phyloP scores from a whole-genome alignment of 2,329 filamentous ascomycete species.

The Alternaria consortialis region DNA sequence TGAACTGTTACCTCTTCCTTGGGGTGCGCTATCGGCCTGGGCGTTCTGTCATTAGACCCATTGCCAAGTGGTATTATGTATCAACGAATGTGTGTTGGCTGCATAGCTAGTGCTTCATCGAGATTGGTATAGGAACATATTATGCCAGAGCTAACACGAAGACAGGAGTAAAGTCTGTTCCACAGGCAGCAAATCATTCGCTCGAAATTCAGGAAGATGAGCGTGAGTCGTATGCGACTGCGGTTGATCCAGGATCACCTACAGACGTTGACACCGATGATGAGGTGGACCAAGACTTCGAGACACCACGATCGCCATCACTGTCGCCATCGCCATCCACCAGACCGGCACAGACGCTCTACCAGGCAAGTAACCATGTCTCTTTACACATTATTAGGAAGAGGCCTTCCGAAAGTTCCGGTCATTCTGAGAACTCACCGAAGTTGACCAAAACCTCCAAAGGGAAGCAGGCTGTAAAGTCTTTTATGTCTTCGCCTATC shows the following conservation, averaged over 20 bases:
- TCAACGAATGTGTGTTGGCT: background rate
- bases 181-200: slow-evolving; percentile 1
- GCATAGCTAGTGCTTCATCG: background rate
- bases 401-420: slow-evolving; percentile 30
- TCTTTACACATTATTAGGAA: slow-evolving; percentile 31
- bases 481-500: background rate
- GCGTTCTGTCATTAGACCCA: too few species aligned
- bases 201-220: slow-evolving; percentile 5
- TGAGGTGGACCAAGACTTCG: slow-evolving; percentile 15
- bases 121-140: background rate
- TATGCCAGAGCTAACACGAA: slow-evolving; percentile 4
- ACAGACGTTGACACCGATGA: slow-evolving; percentile 45
- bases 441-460: slow-evolving; percentile 41
- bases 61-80: background rate
- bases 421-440: slow-evolving; percentile 28
- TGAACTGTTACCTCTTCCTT: background rate
- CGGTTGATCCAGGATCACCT: slow-evolving; percentile 35
- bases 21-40: too few species aligned
- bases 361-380: slow-evolving; percentile 39
- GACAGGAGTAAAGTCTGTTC: slow-evolving; percentile 1
- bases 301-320: slow-evolving; percentile 34
- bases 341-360: slow-evolving; percentile 28
- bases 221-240: slow-evolving; percentile 20
- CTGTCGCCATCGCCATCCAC: slow-evolving; percentile 25
- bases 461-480: slow-evolving; percentile 33